Evolutionary conservation across 2,329 filamentous ascomycete species (phyloP), one percentile per base, ranked within the genome.

Genomic region (Chaetomiaceae sp.): DNA sequence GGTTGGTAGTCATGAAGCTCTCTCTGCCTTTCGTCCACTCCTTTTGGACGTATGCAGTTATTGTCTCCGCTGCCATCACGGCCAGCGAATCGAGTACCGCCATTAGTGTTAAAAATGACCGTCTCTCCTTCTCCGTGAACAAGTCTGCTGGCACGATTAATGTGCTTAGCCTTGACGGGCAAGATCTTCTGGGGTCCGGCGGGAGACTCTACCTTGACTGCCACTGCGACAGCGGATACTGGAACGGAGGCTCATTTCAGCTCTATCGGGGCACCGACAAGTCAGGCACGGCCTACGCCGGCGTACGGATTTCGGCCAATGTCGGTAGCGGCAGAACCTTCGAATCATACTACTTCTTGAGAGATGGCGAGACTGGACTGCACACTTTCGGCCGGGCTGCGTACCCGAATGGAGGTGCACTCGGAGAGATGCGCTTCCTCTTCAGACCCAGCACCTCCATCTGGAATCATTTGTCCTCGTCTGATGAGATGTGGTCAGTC

Each of bases 221-320:
- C 14, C 43, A 46, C 32, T 46, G 43, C 43, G 43, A 46, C 43
- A 46, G 43, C 23, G 43, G 43, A 10, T 46, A 25, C 32, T 46
- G 43, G 43, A 27, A 46, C 21, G 43, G 43, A 2, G 43, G 43
- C 30, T 25, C 43, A 13, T 46, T 46, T 13, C 43, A 46, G 32
- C 43, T 46, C 43, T 46, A 46, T 9, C 21, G 33, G 4, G 43
- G 43, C 4, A 36, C 13, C 14, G 43, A 46, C 32, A 18, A 16
- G 32, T 36, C 43, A 2, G 32, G 43, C 4, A 36, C 32, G 1
- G 32, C 32, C n/a, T 36, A 46, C 11, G 43, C 43, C 4, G 43
- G 43, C 4, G 43, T 46, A 6, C 43, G 43, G 3, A 36, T 46
- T 10, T 46, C 43, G 13, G 32, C 43, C 21, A 46, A 36, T 1